phyloP scores from a whole-genome alignment of 306 rosid genomes.

The Malus asiatica region DNA sequence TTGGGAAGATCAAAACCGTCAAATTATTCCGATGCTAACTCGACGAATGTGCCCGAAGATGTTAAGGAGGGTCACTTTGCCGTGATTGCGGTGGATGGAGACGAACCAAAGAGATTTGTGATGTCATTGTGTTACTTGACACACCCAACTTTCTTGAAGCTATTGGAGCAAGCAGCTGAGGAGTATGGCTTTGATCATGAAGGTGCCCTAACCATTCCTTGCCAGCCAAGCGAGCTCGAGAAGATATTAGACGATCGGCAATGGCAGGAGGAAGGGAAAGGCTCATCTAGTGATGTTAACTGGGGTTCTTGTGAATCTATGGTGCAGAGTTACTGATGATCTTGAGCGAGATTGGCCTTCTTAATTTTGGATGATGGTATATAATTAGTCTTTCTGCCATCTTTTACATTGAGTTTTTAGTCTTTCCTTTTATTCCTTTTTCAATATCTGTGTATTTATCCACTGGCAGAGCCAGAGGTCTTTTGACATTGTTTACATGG shows the following conservation, averaged over 20 bases:
- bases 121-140: conserved; percentile 58
- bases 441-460: too few relatives aligned
- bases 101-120: conserved; percentile 51
- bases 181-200: conserved; percentile 78
- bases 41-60: conserved; percentile 49
- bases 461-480: too few relatives aligned
- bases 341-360: not conserved
- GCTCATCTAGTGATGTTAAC: not conserved
- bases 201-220: conserved; percentile 67
- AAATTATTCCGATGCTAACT: not conserved
- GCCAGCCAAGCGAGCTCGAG: conserved; percentile 57
- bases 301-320: conserved; percentile 29
- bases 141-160: conserved; percentile 49
- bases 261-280: conserved; percentile 11
- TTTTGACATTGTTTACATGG: too few relatives aligned
- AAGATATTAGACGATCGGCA: conserved; percentile 38
- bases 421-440: not conserved
- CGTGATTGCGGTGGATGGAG: conserved; percentile 50
- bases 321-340: conserved; percentile 30
- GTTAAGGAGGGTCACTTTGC: conserved; percentile 88
- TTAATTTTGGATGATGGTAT: not conserved
- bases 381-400: not conserved
- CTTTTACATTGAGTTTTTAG: not conserved
- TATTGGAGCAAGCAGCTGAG: conserved; percentile 65
- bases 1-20: conserved; percentile 23